phyloP scores from a whole-genome alignment of 2,329 filamentous ascomycete species.

The Verticillium klebahnii region DNA sequence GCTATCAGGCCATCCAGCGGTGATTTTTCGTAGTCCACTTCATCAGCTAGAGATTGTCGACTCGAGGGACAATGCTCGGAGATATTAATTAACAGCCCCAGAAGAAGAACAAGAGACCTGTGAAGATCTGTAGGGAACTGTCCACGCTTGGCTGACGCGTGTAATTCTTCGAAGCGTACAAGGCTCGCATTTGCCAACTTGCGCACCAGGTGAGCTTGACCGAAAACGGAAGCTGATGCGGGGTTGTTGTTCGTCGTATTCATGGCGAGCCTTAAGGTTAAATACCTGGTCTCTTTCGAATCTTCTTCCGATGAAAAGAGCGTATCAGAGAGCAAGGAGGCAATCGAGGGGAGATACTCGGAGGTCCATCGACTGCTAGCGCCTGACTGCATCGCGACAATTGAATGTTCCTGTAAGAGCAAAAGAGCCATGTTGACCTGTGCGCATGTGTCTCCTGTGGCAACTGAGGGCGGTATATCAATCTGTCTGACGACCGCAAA shows the following conservation, averaged over 20 bases:
- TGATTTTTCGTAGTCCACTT: conserved; percentile 30
- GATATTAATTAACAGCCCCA: conserved; percentile 85
- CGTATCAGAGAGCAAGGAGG: conserved; percentile 38
- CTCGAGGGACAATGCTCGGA: conserved; percentile 70
- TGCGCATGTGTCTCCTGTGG: not conserved
- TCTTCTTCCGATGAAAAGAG: conserved; percentile 27
- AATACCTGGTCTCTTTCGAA: conserved; percentile 35
- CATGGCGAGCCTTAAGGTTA: conserved; percentile 67
- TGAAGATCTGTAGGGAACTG: conserved; percentile 48
- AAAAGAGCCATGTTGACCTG: conserved; percentile 28
- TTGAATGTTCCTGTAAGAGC: conserved; percentile 50
- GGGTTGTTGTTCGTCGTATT: conserved; percentile 82
- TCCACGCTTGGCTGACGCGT: conserved; percentile 42
- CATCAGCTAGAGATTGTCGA: conserved; percentile 31
- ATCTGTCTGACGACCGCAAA: conserved; percentile 12
- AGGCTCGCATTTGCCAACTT: conserved; percentile 46
- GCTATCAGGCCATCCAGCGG: conserved; percentile 56
- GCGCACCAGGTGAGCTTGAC: conserved; percentile 51
- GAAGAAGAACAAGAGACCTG: conserved; percentile 69
- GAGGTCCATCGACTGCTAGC: conserved; percentile 33
- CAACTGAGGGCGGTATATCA: not conserved
- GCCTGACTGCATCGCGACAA: conserved; percentile 40
- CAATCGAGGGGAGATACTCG: conserved; percentile 47
- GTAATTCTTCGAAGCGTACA: conserved; percentile 42
- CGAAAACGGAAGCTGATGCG: conserved; percentile 64